Percentiles rank a stretch among this genome's conserved stretches.
phyloP scores from a whole-genome alignment of 164 flowering plant genomes.

The Echeveria elegans region DNA sequence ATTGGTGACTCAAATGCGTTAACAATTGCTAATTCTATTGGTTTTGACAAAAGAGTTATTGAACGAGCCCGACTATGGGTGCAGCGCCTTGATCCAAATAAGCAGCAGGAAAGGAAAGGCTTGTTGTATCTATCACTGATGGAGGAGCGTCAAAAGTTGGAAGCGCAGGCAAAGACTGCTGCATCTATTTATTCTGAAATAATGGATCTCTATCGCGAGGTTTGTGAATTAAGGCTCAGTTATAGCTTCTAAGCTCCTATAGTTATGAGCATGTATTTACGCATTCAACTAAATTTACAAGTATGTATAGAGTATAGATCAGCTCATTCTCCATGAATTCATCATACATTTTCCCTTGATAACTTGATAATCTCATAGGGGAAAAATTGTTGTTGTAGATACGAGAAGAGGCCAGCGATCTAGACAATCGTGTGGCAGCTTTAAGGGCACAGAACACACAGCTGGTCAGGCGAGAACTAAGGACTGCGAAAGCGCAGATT shows the following conservation, averaged over 20 bases:
- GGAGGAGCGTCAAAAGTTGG: conserved; percentile 59
- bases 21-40: conserved; percentile 67
- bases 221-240: conserved; percentile 15
- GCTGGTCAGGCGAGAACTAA: conserved; percentile 34
- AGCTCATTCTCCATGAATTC: not conserved
- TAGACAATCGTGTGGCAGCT: conserved; percentile 52
- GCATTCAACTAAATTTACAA: no score
- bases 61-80: conserved; percentile 65
- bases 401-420: conserved; percentile 55
- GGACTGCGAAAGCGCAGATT: conserved; percentile 43
- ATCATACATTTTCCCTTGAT: not conserved
- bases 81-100: conserved; percentile 50
- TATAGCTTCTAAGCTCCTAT: not conserved
- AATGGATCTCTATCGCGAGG: conserved; percentile 63
- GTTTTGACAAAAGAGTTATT: conserved; percentile 56
- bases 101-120: conserved; percentile 52
- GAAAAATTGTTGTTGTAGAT: conserved; percentile 35
- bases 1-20: conserved; percentile 84
- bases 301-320: no score
- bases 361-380: not conserved
- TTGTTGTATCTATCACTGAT: conserved; percentile 55
- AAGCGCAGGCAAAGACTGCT: conserved; percentile 50
- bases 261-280: not conserved
- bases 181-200: conserved; percentile 57
- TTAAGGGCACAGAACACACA: conserved; percentile 52